Percentiles rank a stretch among this genome's conserved stretches.
Conservation (phyloP, 2,329 filamentous ascomycete species). For the Exophiala calicioides region DNA sequence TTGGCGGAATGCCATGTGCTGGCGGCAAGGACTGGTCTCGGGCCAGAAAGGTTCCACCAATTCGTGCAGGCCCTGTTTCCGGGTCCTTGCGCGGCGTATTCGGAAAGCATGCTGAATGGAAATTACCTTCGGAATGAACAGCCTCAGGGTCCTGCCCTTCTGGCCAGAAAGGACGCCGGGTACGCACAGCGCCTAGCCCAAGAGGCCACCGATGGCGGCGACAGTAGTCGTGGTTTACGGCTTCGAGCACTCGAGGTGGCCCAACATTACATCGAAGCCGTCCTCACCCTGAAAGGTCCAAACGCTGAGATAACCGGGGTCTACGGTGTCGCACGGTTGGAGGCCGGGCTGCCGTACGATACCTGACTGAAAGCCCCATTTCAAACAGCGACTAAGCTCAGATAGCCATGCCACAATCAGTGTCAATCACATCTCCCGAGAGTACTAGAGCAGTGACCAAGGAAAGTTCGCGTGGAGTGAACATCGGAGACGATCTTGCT, state of each 20-base stretch:
- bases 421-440: no score
- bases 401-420: no score
- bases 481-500: no score
- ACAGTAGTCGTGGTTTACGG: constrained; percentile 62
- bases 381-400: no score
- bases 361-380: no score
- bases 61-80: constrained; percentile 74
- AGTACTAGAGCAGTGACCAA: no score
- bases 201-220: no score
- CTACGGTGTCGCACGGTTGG: constrained; percentile 75
- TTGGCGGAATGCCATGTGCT: constrained; percentile 75
- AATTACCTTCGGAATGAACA: constrained; percentile 73
- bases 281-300: constrained; percentile 56
- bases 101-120: constrained; percentile 69
- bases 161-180: constrained; percentile 77
- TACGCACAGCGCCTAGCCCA: constrained; percentile 71
- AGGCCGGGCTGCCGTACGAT: constrained; percentile 73
- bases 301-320: constrained; percentile 75
- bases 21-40: constrained; percentile 78
- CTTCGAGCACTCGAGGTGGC: constrained; percentile 66
- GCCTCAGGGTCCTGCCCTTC: constrained; percentile 76
- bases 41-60: constrained; percentile 65
- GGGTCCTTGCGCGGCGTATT: constrained; percentile 73
- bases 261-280: constrained; percentile 65
- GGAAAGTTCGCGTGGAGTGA: no score